Base-by-base conservation (phyloP, 495 filamentous ascomycete genomes). In the Aspergillus taichungensis region DNA sequence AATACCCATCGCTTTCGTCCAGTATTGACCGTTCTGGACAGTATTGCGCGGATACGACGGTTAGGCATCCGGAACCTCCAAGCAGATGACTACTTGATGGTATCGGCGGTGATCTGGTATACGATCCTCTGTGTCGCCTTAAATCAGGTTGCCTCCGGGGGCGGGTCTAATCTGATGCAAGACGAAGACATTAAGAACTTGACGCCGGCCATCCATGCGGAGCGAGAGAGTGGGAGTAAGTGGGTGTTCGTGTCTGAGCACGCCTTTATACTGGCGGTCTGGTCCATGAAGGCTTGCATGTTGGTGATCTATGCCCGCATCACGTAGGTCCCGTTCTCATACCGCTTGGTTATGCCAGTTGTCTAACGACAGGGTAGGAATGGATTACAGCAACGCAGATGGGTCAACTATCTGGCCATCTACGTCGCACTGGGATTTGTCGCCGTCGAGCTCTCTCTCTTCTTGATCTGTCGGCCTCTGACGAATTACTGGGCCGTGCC, bases 401-500 rank as follows among this genome's bases (percentile, higher is more conserved):
- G 61, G 59, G 68, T 71, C 40, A 67, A 67, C 29, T 68, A 59
- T 13, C 56, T 67, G n/a, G 71, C 66, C 14, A 67, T 60, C 9
- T 85, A 84, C 42, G 71, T 82, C n/a, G 70, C 55, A 0, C 13
- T 78, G 6, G 75, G 72, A 8, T 84, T 82, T 46, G 51, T 83
- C 35, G 59, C 71, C 3, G 80, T 78, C 50, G 76, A 84, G 49
- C 60, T 80, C 5, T 63, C 81, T n/a, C 79, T 82, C 42, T 79
- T 84, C 53, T 74, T 69, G 14, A 76, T 79, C 36, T 86, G 82
- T 51, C 65, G 69, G 42, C 82, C 82, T 7, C 69, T 86, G 32
- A 46, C 53, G 12, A 50, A 79, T 30, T 85, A 85, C 52, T 84
- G 77, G 77, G 73, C 75, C 5, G 76, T 75, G 12, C 74, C 73